Conservation (phyloP, 2,329 filamentous ascomycete species). For the Monilinia laxa region DNA sequence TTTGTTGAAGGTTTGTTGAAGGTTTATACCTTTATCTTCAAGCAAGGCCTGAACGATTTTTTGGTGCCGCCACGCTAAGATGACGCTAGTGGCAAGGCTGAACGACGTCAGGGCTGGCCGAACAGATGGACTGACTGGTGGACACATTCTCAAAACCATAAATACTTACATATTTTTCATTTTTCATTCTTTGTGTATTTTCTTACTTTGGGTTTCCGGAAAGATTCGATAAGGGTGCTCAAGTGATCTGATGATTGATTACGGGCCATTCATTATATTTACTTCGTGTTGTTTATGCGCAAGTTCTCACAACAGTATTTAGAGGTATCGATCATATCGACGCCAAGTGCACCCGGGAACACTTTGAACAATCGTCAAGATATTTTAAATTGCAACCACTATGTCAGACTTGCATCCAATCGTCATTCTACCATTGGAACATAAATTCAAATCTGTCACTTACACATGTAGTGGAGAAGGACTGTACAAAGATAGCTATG, state of each 20-base stretch:
- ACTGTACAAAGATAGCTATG: conserved; percentile 27
- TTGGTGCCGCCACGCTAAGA: conserved; percentile 20
- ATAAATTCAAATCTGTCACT: conserved; percentile 28
- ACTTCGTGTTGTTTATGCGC: neutral
- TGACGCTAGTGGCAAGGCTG: conserved; percentile 19
- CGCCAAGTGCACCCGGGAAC: neutral
- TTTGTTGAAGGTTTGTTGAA: neutral
- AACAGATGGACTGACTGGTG: too few species aligned
- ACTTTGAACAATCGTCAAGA: neutral
- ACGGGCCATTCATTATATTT: neutral
- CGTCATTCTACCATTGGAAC: conserved; percentile 25
- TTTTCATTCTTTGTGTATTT: neutral
- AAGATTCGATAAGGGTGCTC: neutral
- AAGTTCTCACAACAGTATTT: conserved; percentile 8
- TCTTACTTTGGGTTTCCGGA: neutral
- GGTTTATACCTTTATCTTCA: conserved; percentile 1
- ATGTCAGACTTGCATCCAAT: conserved; percentile 30
- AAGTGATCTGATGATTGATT: neutral
- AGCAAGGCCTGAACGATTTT: conserved; percentile 10
- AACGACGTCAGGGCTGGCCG: conserved; percentile 20
- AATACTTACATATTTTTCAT: neutral
- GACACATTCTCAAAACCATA: too few species aligned
- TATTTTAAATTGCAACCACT: neutral
- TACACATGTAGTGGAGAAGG: conserved; percentile 29
- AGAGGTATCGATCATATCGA: neutral